Evolutionary conservation across 2,329 filamentous ascomycete species (phyloP).

Genomic region (Ambrosiella cleistominuta): DNA sequence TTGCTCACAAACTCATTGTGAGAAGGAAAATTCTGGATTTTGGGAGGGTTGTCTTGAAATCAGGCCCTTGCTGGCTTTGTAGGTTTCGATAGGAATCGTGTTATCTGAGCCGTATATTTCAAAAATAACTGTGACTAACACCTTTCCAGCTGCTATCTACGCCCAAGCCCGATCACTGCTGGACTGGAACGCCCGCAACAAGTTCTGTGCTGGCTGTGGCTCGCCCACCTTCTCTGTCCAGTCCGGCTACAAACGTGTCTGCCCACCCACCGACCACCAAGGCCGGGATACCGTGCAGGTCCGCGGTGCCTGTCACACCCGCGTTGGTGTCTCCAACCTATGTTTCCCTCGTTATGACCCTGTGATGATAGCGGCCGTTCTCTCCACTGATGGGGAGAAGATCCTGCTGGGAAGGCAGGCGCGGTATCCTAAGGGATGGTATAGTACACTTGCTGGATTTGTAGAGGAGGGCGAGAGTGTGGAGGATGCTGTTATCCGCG

Average conservation of each 20-base stretch:
- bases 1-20: too few relatives aligned
- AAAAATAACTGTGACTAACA: not conserved
- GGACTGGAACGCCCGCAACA: constrained; percentile 89
- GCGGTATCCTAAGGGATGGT: constrained; percentile 71
- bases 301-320: constrained; percentile 59
- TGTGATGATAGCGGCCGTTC: constrained; percentile 85
- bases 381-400: constrained; percentile 60
- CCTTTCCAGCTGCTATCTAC: constrained; percentile 60
- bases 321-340: constrained; percentile 75
- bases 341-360: constrained; percentile 85
- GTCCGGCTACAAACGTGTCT: constrained; percentile 64
- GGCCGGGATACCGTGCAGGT: constrained; percentile 27
- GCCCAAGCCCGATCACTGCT: constrained; percentile 74
- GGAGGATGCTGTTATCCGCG: constrained; percentile 66
- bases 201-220: constrained; percentile 81
- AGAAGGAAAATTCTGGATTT: too few relatives aligned
- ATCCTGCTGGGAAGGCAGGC: constrained; percentile 73
- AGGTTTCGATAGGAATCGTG: too few relatives aligned
- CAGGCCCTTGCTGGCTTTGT: too few relatives aligned
- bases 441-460: constrained; percentile 75
- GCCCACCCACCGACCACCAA: constrained; percentile 49
- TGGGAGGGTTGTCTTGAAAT: too few relatives aligned
- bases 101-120: not conserved
- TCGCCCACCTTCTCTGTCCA: constrained; percentile 62
- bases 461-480: constrained; percentile 72